A percentile compares a stretch with the other conserved stretches of the same genome.
These are phyloP conservation scores for Fusarium austroafricanum DNA, from an alignment of 2,329 filamentous ascomycete genomes.

Conservation along the genomic window DNA sequence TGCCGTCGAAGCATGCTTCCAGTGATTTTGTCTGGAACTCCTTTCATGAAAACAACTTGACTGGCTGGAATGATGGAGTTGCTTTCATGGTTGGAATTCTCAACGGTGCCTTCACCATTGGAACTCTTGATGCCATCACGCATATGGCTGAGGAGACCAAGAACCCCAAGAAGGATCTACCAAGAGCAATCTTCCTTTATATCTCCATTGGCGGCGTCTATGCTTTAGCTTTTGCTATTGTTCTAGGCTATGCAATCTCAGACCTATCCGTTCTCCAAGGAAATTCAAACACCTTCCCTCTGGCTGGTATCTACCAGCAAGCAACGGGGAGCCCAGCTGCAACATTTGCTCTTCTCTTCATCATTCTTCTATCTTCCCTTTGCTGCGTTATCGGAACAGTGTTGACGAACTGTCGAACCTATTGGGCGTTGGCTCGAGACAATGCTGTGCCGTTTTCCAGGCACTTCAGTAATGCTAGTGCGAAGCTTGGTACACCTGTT, in stretches of 20 bases:
- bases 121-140: constrained; percentile 41
- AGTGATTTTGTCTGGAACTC: constrained; percentile 42
- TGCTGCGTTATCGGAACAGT: constrained; percentile 42
- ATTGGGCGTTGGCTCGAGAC: constrained; percentile 44
- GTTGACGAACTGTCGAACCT: constrained; percentile 42
- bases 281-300: constrained; percentile 38
- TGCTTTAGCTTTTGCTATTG: constrained; percentile 37
- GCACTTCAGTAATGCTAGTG: constrained; percentile 35
- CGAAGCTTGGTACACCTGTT: constrained; percentile 34
- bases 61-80: constrained; percentile 42
- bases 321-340: constrained; percentile 34
- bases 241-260: constrained; percentile 42
- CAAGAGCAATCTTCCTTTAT: constrained; percentile 41
- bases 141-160: constrained; percentile 45
- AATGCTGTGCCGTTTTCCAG: constrained; percentile 40
- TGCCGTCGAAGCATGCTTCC: constrained; percentile 38
- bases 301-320: constrained; percentile 43
- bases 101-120: constrained; percentile 44
- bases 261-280: constrained; percentile 40
- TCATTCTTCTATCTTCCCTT: constrained; percentile 42
- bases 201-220: constrained; percentile 42
- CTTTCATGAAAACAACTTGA: constrained; percentile 42
- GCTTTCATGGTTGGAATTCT: constrained; percentile 43
- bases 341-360: constrained; percentile 40
- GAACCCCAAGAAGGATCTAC: constrained; percentile 32